Conservation (phyloP, 495 filamentous ascomycete genomes). For the Penicilliopsis zonata region DNA sequence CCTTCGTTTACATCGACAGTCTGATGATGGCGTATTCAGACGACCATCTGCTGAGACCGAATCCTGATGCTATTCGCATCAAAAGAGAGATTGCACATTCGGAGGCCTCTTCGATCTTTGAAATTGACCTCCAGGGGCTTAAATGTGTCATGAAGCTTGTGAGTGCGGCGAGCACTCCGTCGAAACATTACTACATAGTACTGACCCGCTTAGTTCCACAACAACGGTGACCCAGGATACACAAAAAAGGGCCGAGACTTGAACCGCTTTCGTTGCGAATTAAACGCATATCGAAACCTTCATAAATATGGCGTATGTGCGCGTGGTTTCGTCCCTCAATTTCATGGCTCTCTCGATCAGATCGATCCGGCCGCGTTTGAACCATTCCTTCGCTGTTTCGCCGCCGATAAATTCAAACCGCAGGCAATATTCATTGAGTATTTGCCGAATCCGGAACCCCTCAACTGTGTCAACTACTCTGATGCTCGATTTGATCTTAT, state of each 20-base stretch:
- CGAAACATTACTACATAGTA: no score
- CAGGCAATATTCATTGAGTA: constrained; percentile 7
- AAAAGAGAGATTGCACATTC: no score
- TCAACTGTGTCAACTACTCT: constrained; percentile 14
- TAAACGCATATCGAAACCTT: constrained; percentile 13
- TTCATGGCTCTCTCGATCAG: constrained; percentile 8
- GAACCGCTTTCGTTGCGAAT: constrained; percentile 13
- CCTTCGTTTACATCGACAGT: no score
- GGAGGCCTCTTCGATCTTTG: no score
- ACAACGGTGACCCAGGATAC: constrained; percentile 9
- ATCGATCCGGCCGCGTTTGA: constrained; percentile 1
- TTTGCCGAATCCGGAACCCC: constrained; percentile 4
- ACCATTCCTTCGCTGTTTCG: constrained; percentile 3
- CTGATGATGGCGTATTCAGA: no score
- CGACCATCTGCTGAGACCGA: no score
- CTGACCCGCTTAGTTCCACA: no score
- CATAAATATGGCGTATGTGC: constrained; percentile 8
- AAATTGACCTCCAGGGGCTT: no score
- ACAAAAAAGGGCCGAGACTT: constrained; percentile 11
- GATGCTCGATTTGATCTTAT: constrained; percentile 6
- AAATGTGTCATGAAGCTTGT: no score
- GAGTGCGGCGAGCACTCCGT: no score
- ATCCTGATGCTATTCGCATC: no score
- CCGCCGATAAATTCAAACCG: constrained; percentile 4
- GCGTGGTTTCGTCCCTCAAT: constrained; percentile 10